These are phyloP conservation scores for Lactifluus echinatus DNA, from an alignment of 768 basidiomycete species.

Conservation along the genomic window DNA sequence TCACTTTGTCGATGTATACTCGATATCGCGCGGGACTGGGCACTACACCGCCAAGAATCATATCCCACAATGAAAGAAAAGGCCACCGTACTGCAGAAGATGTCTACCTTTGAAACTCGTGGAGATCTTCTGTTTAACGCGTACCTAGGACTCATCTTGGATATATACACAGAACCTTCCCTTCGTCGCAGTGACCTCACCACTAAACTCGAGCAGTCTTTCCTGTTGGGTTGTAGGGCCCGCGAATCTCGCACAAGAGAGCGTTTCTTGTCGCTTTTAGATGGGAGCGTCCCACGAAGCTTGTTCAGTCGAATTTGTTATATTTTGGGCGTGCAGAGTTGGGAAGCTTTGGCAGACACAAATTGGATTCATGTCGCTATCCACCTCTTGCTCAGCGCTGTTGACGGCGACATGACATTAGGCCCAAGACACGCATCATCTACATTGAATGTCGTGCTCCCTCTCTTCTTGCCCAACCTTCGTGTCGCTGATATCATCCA, in stretches of 20 bases:
- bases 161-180: conserved; percentile 83
- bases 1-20: conserved; percentile 78
- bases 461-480: conserved; percentile 36
- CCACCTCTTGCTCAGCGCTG: conserved; percentile 78
- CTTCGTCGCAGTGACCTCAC: conserved; percentile 91
- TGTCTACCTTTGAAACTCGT: conserved; percentile 74
- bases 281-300: conserved; percentile 78
- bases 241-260: conserved; percentile 71
- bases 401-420: conserved; percentile 37
- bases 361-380: conserved; percentile 93
- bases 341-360: conserved; percentile 86
- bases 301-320: conserved; percentile 78
- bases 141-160: conserved; percentile 84
- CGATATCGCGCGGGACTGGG: conserved; percentile 83
- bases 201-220: conserved; percentile 84
- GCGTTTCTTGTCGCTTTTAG: conserved; percentile 83
- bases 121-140: conserved; percentile 72
- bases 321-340: conserved; percentile 86
- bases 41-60: conserved; percentile 73
- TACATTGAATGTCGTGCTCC: conserved; percentile 26
- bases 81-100: conserved; percentile 77
- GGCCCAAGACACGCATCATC: conserved; percentile 35
- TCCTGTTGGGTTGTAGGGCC: conserved; percentile 84
- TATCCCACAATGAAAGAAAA: conserved; percentile 96
- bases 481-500: conserved; percentile 49